Conservation (phyloP, 2,329 filamentous ascomycete species). For the Septoria linicola region DNA sequence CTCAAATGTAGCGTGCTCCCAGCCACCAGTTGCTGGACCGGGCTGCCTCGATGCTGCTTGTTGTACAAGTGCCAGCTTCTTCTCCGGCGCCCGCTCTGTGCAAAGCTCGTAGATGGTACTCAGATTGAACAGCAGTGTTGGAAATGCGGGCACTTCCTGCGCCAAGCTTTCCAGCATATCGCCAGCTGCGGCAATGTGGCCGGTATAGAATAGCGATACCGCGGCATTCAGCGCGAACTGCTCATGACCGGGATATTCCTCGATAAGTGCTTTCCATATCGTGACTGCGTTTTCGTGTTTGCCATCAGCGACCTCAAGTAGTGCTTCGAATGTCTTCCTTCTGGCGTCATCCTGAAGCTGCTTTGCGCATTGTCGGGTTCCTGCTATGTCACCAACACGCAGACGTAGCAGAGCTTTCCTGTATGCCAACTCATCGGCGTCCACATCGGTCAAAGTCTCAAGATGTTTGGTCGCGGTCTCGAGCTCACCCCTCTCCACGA, state of each 20-base stretch:
- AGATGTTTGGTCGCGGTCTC: conserved; percentile 76
- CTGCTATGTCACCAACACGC: conserved; percentile 71
- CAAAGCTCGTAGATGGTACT: conserved; percentile 89
- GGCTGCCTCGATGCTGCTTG: conserved; percentile 26
- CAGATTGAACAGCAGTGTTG: conserved; percentile 83
- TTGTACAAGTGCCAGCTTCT: conserved; percentile 68
- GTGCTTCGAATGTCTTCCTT: conserved; percentile 58
- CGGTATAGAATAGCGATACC: conserved; percentile 79
- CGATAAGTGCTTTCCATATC: conserved; percentile 58
- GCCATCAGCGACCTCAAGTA: conserved; percentile 77
- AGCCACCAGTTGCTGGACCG: conserved; percentile 30
- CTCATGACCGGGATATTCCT: conserved; percentile 55
- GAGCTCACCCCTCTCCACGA: conserved; percentile 85
- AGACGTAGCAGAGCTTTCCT: conserved; percentile 68
- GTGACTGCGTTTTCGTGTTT: conserved; percentile 64
- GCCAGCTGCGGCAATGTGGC: conserved; percentile 70
- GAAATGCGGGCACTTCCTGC: conserved; percentile 64
- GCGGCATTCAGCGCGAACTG: conserved; percentile 80
- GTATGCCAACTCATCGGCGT: conserved; percentile 43
- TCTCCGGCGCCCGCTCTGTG: conserved; percentile 68
- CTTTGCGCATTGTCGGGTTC: conserved; percentile 22
- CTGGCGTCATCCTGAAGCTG: conserved; percentile 26
- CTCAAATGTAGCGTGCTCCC: conserved; percentile 34
- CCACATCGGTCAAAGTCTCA: conserved; percentile 52
- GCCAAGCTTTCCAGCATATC: conserved; percentile 66